Evolutionary conservation across 2,329 filamentous ascomycete species (phyloP), one percentile per base, ranked within the genome.

Genomic region (Penicillium hesseltinei): DNA sequence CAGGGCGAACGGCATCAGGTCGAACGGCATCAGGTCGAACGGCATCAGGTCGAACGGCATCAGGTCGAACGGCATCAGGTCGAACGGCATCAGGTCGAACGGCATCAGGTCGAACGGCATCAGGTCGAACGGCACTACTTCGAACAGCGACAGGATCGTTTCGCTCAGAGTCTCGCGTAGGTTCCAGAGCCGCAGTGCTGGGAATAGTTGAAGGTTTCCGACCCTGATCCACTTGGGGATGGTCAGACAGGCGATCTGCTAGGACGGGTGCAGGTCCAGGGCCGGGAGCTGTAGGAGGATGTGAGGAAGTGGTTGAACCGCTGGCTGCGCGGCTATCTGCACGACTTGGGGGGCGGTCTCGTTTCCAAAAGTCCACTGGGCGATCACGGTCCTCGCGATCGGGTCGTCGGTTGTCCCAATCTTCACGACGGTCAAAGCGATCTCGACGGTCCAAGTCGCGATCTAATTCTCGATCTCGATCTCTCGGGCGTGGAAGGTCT

Each of bases 341-440:
- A 36, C 70, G 71, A 54, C 65, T 72, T 8, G 71, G 71, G 7
- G 73, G 73, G 13, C 66, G 72, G 49, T 79, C 76, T 51, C 75
- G 71, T 57, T 75, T 78, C 73, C 74, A 75, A 10, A 62, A 56
- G 29, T 75, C 73, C 17, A 54, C 35, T 5, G 71, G 70, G 40
- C 72, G 68, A 21, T 74, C 73, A 21, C 63, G 62, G 38, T 67
- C 63, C 25, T 69, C 66, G n/a, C 66, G 63, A 42, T 68, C 66
- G 38, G 57, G 44, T 61, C 70, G 47, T 40, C 70, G 66, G 52
- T 62, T 47, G 11, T 67, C 63, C 65, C 65, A 66, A 17, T 75
- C 70, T 33, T 72, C 61, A 39, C 66, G 62, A 21, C 71, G 69
- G 39, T 69, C 71, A 66, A 62, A 69, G 57, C 66, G 67, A 25